These are phyloP conservation scores for Diospyros lotus DNA, from an alignment of 148 eudicot species.

Conservation along the genomic window DNA sequence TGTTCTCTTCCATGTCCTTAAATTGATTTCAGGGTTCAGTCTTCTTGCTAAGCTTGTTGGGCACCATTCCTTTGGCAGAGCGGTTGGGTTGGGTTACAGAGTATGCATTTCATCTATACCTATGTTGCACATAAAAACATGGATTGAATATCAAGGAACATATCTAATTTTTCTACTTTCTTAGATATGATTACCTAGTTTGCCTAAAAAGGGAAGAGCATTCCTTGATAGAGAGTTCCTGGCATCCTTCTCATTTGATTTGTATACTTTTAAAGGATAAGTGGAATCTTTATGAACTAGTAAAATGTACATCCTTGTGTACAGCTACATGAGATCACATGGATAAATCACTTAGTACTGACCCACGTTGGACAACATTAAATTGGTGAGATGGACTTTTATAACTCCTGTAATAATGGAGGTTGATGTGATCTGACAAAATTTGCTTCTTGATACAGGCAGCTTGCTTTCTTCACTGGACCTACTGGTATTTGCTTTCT, in stretches of 20 bases:
- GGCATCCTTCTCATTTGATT: not conserved
- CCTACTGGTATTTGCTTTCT: slow-evolving; percentile 24
- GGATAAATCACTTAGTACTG: not conserved
- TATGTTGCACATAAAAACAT: not conserved
- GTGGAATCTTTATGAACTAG: not conserved
- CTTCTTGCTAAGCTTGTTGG: slow-evolving; percentile 33
- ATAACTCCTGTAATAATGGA: not conserved
- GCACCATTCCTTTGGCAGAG: slow-evolving; percentile 41
- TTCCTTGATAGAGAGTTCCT: not conserved
- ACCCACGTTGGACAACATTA: not conserved
- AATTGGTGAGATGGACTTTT: not conserved
- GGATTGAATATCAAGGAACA: not conserved
- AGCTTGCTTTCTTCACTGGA: slow-evolving; percentile 37
- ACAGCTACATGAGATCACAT: not conserved
- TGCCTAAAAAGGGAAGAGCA: not conserved
- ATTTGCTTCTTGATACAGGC: slow-evolving; percentile 25
- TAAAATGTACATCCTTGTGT: not conserved
- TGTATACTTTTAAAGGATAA: not conserved
- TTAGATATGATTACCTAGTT: not conserved
- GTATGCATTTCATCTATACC: slow-evolving; percentile 18
- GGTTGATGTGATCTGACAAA: slow-evolving; percentile 6
- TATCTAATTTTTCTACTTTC: not conserved
- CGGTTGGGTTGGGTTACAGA: slow-evolving; percentile 40
- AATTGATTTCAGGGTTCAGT: slow-evolving; percentile 30
- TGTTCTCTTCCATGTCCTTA: not conserved